These are phyloP conservation scores for Myxozyma udenii DNA, from an alignment of 805 yeast species.

Conservation along the genomic window DNA sequence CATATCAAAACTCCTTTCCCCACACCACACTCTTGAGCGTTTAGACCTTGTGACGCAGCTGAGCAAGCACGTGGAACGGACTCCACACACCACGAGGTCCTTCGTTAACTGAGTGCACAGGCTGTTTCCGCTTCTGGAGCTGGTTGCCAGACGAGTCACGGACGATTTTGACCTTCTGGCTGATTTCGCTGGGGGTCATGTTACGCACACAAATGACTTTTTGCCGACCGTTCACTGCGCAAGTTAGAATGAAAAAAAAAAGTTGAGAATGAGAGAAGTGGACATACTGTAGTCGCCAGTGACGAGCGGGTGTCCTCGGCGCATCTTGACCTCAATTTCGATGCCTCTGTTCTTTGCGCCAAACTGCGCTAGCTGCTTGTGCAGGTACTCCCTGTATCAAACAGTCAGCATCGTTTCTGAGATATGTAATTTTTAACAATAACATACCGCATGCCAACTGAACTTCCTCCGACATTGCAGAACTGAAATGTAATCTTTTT, in stretches of 20 bases:
- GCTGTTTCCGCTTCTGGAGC: conserved; percentile 51
- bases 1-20: no score
- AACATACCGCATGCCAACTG: conserved; percentile 61
- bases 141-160: conserved; percentile 66
- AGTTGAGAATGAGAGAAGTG: background rate
- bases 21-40: no score
- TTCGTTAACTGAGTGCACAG: conserved; percentile 74
- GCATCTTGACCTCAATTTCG: conserved; percentile 65
- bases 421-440: background rate
- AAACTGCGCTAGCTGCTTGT: conserved; percentile 49
- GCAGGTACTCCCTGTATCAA: conserved; percentile 53
- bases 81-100: conserved; percentile 98
- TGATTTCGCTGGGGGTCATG: conserved; percentile 57
- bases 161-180: conserved; percentile 60
- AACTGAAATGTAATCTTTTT: conserved; percentile 69
- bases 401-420: background rate
- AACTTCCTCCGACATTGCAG: conserved; percentile 96
- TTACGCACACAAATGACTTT: conserved; percentile 77
- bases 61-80: conserved; percentile 50
- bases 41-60: conserved; percentile 22
- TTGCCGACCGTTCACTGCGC: conserved; percentile 39
- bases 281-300: conserved; percentile 51
- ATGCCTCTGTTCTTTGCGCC: conserved; percentile 64
- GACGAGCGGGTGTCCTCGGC: conserved; percentile 69
- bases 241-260: background rate